These are phyloP conservation scores for Paraleonurus japonicus DNA, from an alignment of 257 asterid species.

Conservation along the genomic window DNA sequence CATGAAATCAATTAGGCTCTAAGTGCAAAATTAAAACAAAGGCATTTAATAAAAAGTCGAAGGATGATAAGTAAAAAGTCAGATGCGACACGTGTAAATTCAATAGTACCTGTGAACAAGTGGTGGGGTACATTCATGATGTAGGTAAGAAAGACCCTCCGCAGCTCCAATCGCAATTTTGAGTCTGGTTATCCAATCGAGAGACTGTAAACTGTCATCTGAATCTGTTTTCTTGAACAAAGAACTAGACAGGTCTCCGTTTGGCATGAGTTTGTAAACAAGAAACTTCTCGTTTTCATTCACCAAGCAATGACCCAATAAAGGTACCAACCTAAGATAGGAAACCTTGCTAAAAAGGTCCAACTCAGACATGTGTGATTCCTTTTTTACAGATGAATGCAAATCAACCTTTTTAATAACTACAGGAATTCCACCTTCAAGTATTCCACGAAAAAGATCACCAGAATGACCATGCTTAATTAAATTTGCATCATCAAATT, in stretches of 20 bases:
- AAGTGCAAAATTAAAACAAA: conserved; percentile 3
- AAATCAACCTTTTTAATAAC: conserved; percentile 69
- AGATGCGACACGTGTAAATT: background rate
- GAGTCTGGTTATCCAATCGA: conserved; percentile 97
- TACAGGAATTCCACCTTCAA: conserved; percentile 73
- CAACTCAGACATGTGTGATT: conserved; percentile 59
- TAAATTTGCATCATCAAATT: conserved; percentile 54
- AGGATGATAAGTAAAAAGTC: background rate
- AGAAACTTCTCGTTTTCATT: conserved; percentile 77
- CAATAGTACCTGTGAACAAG: conserved; percentile 83
- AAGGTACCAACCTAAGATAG: conserved; percentile 76
- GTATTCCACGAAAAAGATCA: conserved; percentile 65
- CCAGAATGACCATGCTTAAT: conserved; percentile 87
- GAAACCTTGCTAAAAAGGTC: conserved; percentile 69
- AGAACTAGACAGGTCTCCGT: conserved; percentile 78
- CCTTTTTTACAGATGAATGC: conserved; percentile 54
- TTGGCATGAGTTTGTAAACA: conserved; percentile 81
- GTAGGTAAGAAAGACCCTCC: conserved; percentile 81
- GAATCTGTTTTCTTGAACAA: conserved; percentile 66
- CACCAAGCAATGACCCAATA: conserved; percentile 91
- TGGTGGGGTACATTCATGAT: conserved; percentile 88
- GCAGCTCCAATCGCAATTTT: conserved; percentile 96
- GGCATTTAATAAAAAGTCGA: background rate
- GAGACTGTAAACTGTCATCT: conserved; percentile 65
- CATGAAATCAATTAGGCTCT: background rate